Evolutionary conservation across 202 grass and related monocot genomes (phyloP).

Genomic region (Digitaria exilis): DNA sequence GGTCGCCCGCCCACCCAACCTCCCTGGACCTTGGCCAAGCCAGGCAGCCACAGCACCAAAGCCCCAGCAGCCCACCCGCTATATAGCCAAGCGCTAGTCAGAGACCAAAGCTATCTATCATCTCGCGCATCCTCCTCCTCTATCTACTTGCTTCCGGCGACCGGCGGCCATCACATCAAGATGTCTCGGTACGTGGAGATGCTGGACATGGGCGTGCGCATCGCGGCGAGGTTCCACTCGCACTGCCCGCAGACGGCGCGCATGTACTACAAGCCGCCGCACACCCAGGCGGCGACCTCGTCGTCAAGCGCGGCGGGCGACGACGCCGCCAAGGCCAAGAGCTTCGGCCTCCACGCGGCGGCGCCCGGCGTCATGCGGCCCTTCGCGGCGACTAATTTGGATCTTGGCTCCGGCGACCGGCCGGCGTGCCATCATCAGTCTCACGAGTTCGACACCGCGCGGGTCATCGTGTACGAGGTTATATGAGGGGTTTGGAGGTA

Average conservation of each 20-base stretch:
- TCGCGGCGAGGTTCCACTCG: constrained; percentile 69
- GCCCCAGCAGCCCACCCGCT: too few relatives aligned
- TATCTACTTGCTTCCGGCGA: too few relatives aligned
- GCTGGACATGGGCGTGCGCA: constrained; percentile 73
- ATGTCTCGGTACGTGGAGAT: constrained; percentile 69
- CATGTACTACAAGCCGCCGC: constrained; percentile 84
- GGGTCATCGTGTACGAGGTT: constrained; percentile 47
- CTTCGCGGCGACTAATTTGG: neutral
- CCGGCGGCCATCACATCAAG: too few relatives aligned
- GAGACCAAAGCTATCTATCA: neutral
- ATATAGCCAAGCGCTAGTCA: neutral
- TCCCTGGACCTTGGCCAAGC: neutral
- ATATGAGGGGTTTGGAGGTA: neutral
- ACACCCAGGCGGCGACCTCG: neutral
- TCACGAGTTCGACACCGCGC: constrained; percentile 37
- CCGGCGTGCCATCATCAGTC: neutral
- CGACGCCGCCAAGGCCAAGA: neutral
- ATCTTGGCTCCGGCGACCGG: neutral
- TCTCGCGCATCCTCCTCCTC: too few relatives aligned
- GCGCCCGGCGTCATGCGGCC: neutral
- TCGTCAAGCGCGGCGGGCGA: neutral
- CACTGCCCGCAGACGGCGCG: constrained; percentile 78
- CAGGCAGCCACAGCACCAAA: too few relatives aligned
- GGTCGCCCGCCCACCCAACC: neutral
- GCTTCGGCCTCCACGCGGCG: neutral